Conservation (phyloP, 495 filamentous ascomycete species). For the Aspergillus kassunensis region DNA sequence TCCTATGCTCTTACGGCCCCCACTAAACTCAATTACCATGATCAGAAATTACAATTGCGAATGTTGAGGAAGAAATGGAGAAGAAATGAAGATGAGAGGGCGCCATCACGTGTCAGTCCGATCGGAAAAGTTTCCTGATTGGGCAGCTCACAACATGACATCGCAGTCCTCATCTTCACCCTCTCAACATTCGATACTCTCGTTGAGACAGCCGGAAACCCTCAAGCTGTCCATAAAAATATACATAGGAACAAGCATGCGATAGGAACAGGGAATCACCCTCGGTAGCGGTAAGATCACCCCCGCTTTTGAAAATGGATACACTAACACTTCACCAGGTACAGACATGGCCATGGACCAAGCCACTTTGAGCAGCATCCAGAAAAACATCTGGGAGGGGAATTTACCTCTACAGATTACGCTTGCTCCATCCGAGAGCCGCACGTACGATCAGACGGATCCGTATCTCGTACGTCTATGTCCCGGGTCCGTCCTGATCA, state of each 20-base stretch:
- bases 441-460: constrained; percentile 50
- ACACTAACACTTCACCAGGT: neutral
- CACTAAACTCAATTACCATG: too few species aligned
- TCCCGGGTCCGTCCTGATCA: neutral
- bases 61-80: neutral
- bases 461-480: constrained; percentile 45
- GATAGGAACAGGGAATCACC: neutral
- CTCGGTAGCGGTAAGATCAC: neutral
- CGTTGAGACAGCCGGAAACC: too few species aligned
- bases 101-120: neutral
- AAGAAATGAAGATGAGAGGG: neutral
- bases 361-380: constrained; percentile 32
- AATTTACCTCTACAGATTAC: constrained; percentile 49
- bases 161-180: neutral
- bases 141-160: constrained; percentile 1
- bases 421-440: constrained; percentile 50
- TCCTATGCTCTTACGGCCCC: too few species aligned
- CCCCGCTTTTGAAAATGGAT: neutral
- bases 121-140: constrained; percentile 8
- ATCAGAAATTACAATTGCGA: too few species aligned
- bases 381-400: constrained; percentile 48
- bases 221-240: too few species aligned
- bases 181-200: neutral
- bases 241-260: neutral
- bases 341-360: constrained; percentile 11